Conservation (phyloP, 306 rosid species). For the peach (Prunus persica) region Prunus_persica_NCBIv2 NC_034010.1:2753001-2753500, state of each 20-base stretch:
- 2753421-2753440: slow-evolving; percentile 5
- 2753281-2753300: neutral
- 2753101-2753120: neutral
- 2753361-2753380: neutral
- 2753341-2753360: neutral
- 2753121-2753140: no score
- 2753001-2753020: neutral
- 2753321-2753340: neutral
- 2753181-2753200: no score
- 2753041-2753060: neutral
- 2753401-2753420: slow-evolving; percentile 1
- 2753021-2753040: neutral
- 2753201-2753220: no score
- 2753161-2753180: no score
- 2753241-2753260: neutral
- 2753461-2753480: neutral
- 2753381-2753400: neutral
- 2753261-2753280: neutral
- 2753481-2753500: neutral
- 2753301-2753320: neutral
- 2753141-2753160: no score
- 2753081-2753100: neutral
- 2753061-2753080: neutral
- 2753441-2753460: neutral
- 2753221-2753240: no score